Conservation (phyloP, 805 yeast species). For the Candida ulmi region DNA sequence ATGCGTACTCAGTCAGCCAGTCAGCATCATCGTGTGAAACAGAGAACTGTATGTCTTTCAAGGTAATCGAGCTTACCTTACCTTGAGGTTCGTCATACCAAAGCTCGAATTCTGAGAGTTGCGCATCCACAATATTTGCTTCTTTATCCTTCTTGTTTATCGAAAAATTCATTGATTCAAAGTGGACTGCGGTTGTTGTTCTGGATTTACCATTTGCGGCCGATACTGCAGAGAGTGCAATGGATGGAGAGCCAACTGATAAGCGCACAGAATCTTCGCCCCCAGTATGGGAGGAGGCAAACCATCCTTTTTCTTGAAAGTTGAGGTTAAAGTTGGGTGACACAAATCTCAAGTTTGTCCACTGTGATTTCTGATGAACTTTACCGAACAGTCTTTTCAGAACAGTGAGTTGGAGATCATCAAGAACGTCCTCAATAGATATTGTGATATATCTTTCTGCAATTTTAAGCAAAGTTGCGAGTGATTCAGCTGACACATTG, state of each 20-base stretch:
- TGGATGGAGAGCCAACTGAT: conserved; percentile 16
- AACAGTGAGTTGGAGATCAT: conserved; percentile 57
- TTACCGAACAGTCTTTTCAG: conserved; percentile 36
- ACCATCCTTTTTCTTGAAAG: conserved; percentile 29
- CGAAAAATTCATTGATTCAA: conserved; percentile 6
- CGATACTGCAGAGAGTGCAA: conserved; percentile 15
- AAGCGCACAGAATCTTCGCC: conserved; percentile 10
- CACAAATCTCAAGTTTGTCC: conserved; percentile 40
- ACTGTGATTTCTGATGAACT: conserved; percentile 28
- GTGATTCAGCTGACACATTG: conserved; percentile 39
- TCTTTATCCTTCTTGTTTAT: not conserved
- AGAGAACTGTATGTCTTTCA: conserved; percentile 25
- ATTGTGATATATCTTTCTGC: conserved; percentile 28
- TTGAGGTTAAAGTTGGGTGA: conserved; percentile 38
- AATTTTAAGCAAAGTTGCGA: conserved; percentile 34
- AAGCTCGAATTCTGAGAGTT: conserved; percentile 21
- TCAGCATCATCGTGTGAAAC: conserved; percentile 28
- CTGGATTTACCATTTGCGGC: conserved; percentile 12
- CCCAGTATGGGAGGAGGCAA: conserved; percentile 8
- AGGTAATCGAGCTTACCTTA: conserved; percentile 20
- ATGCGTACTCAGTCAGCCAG: conserved; percentile 29
- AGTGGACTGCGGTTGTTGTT: conserved; percentile 13
- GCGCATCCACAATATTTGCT: conserved; percentile 2
- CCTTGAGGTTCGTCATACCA: conserved; percentile 24
- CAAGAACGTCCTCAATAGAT: conserved; percentile 49